These are phyloP conservation scores for Aotearoamyces nothofagi DNA, from an alignment of 2,329 filamentous ascomycete species.

Conservation along the genomic window DNA sequence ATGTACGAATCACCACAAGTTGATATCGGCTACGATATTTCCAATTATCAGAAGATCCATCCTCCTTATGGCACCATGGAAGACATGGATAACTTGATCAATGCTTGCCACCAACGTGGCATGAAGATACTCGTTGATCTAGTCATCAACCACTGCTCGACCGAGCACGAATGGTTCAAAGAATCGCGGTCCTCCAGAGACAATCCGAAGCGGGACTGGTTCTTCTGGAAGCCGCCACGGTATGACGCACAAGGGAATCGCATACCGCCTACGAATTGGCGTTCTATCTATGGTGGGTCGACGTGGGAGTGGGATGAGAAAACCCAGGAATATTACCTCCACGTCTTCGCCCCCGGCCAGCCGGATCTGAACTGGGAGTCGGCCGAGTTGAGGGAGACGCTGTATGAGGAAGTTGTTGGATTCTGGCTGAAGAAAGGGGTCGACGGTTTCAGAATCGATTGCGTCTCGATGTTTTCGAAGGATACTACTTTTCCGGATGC, in stretches of 20 bases:
- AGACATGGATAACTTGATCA: conserved; percentile 48
- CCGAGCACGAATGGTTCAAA: conserved; percentile 51
- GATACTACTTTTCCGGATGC: conserved; percentile 41
- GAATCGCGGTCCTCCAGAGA: conserved; percentile 34
- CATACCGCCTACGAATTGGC: conserved; percentile 63
- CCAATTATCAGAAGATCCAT: conserved; percentile 52
- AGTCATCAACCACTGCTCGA: conserved; percentile 65
- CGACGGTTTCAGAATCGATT: conserved; percentile 61
- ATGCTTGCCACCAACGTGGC: conserved; percentile 40
- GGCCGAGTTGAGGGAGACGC: conserved; percentile 46
- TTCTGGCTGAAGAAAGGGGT: conserved; percentile 69
- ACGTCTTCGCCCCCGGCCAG: conserved; percentile 61
- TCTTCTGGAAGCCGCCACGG: conserved; percentile 46
- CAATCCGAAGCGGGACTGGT: conserved; percentile 43
- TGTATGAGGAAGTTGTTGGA: conserved; percentile 56
- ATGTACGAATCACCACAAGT: conserved; percentile 48
- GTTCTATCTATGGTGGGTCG: conserved; percentile 41
- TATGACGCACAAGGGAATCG: conserved; percentile 40
- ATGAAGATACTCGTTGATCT: conserved; percentile 63
- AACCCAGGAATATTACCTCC: conserved; percentile 64
- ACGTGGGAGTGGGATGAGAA: conserved; percentile 57
- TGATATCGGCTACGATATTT: conserved; percentile 59
- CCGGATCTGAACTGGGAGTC: conserved; percentile 84
- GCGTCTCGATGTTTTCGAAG: conserved; percentile 61
- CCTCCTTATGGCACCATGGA: conserved; percentile 48